Evolutionary conservation across 2,329 filamentous ascomycete species (phyloP), one percentile per base, ranked within the genome.

Genomic region (Alternaria dauci): DNA sequence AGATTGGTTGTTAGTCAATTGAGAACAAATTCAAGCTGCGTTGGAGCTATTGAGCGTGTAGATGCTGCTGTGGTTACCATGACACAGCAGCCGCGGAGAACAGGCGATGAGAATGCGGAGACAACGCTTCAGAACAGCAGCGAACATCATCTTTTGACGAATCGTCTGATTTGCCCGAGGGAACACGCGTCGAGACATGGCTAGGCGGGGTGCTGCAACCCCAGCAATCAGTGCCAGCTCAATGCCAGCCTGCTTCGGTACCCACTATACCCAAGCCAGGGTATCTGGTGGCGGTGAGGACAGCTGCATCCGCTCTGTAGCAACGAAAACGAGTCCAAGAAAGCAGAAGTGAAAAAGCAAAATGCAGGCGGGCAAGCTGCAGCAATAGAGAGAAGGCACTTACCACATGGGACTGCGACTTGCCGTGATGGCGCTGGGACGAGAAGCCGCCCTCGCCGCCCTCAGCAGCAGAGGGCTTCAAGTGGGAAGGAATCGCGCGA

Each of bases 351-450:
- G 36, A 16, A 26, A 36, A 44, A 41, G 30, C 25, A 47, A 39
- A 12, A 26, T 42, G 55, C 39, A 62, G 23, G 30, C 26, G 26
- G 52, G 41, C n/a, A 34, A 32, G 30, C 6, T 28, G 55, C 14
- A 55, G 39, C 23, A 16, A 52, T 16, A 52, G n/a, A 42, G 36
- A 43, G 43, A n/a, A 41, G 23, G 39, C 59, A 89, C 91, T 88
- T 82, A 91, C 91, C 88, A 94, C 91, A 81, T 94, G 91, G 63
- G 90, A 93, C 80, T 91, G 90, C 71, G 90, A 91, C 87, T 94
- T 94, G 82, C 91, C 91, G 80, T 94, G 91, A 78, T 92, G 91
- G 78, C 89, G 88, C 71, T 85, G 84, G 26, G 68, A 69, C 71
- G 85, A 82, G 68, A 88, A 84, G 70, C 78, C 81, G 43, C 70